Conservation (phyloP, 1,284 basidiomycete species). For the Apiotrichum siamense region DNA sequence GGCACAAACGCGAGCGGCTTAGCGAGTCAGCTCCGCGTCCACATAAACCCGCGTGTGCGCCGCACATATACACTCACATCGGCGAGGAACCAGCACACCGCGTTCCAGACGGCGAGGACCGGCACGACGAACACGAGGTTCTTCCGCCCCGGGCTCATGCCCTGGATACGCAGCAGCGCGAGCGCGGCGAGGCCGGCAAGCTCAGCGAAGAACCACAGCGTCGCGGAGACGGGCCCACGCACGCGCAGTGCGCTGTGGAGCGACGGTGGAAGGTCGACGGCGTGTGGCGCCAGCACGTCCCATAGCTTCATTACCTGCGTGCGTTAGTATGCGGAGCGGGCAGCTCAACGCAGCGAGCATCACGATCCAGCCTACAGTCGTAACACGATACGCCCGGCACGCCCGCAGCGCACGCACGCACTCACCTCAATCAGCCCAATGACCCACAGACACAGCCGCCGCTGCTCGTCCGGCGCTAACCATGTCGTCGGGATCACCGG, state of each 20-base stretch:
- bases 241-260: conserved; percentile 26
- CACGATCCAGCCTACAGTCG: not conserved
- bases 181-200: conserved; percentile 20
- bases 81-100: conserved; percentile 33
- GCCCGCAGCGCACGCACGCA: not conserved
- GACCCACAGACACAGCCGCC: conserved; percentile 31
- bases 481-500: conserved; percentile 40
- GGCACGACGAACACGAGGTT: conserved; percentile 20
- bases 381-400: not conserved
- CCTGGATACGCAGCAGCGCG: conserved; percentile 33
- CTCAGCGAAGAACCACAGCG: conserved; percentile 30
- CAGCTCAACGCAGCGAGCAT: not conserved
- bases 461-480: conserved; percentile 39
- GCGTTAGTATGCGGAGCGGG: conserved; percentile 1
- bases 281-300: conserved; percentile 38
- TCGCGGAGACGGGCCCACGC: conserved; percentile 23
- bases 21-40: not conserved
- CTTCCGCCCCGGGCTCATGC: conserved; percentile 25
- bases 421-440: conserved; percentile 40
- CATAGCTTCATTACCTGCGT: conserved; percentile 39
- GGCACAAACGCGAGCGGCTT: conserved; percentile 28
- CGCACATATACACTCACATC: conserved; percentile 23
- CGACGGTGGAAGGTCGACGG: conserved; percentile 27
- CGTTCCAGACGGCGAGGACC: conserved; percentile 23
- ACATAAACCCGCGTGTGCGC: too few relatives aligned